Conservation (phyloP, 306 rosid species). For the Lathyrus aphaca region DNA sequence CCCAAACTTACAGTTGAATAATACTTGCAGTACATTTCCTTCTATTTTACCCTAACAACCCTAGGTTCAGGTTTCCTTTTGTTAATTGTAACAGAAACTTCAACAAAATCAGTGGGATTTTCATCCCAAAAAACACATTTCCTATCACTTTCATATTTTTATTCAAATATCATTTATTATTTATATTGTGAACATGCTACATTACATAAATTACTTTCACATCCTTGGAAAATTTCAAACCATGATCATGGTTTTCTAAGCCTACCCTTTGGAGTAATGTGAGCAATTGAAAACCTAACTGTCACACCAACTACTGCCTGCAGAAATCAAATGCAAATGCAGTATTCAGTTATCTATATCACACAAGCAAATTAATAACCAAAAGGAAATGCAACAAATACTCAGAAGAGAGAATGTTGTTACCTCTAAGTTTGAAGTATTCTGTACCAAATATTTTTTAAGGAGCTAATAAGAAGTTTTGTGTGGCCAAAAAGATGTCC, state of each 20-base stretch:
- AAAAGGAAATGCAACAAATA: neutral
- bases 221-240: constrained; percentile 35
- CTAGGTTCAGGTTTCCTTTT: too few species aligned
- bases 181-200: constrained; percentile 24
- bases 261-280: constrained; percentile 32
- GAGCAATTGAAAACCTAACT: constrained; percentile 15
- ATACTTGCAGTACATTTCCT: too few species aligned
- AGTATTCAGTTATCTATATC: constrained; percentile 24
- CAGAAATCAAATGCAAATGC: constrained; percentile 29
- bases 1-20: too few species aligned
- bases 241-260: constrained; percentile 37
- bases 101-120: constrained; percentile 27
- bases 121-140: constrained; percentile 15
- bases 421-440: constrained; percentile 49
- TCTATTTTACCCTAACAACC: too few species aligned
- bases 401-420: constrained; percentile 15
- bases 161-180: constrained; percentile 33
- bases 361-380: constrained; percentile 11
- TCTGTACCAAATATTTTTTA: constrained; percentile 54
- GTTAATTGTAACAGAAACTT: neutral
- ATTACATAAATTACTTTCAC: constrained; percentile 33
- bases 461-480: constrained; percentile 40
- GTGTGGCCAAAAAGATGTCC: constrained; percentile 46
- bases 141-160: constrained; percentile 12
- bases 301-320: constrained; percentile 39